Evolutionary conservation across 2,329 filamentous ascomycete genomes (phyloP), one percentile per base, ranked within the genome.

Genomic region (Colletotrichum liriopes): DNA sequence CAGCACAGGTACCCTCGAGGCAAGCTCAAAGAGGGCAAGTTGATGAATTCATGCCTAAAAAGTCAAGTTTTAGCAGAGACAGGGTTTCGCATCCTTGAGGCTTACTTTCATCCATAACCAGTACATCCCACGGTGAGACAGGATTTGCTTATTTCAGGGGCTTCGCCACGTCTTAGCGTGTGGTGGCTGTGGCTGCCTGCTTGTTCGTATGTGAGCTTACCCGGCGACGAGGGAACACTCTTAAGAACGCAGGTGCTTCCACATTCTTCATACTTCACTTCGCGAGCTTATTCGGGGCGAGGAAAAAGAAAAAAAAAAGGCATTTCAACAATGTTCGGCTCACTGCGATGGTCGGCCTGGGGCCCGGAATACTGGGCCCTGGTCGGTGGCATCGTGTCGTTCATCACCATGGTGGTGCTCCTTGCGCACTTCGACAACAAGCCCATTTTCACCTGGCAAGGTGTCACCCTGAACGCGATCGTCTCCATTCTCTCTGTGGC

Each of bases 271-370:
- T 18, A 9, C 6, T 14, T 26, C 35, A 23, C 23, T 26, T 26
- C 12, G 20, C 12, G 14, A 49, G 47, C n/a, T 23, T 16, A 7
- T 14, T 41, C 32, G 9, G 5, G 9, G n/a, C 9, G 5, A 12
- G 3, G 32, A 18, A 18, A 32, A 5, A 18, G 35, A 32, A 32
- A 26, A 26, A 32, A 32, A 26, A 26, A 26, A 2, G 8, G 35
- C 20, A 8, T 11, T n/a, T 23, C 20, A 9, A 16, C 43, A 58
- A 47, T 56, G 32, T 35, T 63, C 1, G 41, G 26, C 7, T 37
- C 60, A 6, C 9, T 70, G 4, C 67, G 52, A 9, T 70, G 61
- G 61, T 65, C 67, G 1, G 45, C n/a, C 3, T 71, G 67, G 67
- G 62, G 55, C 0, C 62, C 47, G 8, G 26, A 71, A 26, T 55